Conservation (phyloP, 129 eudicot genomes). For the Artemisia tridentata region DNA sequence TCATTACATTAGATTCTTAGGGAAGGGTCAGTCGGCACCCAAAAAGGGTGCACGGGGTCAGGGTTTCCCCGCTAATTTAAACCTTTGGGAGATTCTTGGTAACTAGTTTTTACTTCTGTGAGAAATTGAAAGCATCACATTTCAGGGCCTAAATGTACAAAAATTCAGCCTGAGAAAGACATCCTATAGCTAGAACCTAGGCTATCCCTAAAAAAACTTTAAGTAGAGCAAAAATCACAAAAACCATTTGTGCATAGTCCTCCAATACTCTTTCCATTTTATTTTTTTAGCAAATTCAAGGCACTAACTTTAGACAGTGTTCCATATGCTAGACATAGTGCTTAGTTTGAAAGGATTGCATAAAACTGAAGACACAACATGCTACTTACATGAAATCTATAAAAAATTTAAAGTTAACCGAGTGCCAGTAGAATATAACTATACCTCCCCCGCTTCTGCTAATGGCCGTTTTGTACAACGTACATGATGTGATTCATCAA, state of each 20-base stretch:
- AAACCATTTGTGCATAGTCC: no score
- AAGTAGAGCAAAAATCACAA: no score
- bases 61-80: no score
- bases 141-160: no score
- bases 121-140: background rate
- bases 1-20: background rate
- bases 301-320: background rate
- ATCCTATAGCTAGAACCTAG: no score
- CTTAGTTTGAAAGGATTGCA: background rate
- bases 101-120: background rate
- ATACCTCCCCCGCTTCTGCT: constrained; percentile 82
- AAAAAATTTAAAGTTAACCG: background rate
- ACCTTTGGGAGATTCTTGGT: no score
- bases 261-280: background rate
- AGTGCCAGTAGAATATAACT: constrained; percentile 13
- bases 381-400: constrained; percentile 8
- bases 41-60: no score
- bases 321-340: background rate
- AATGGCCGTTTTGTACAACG: constrained; percentile 66
- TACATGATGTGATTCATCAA: constrained; percentile 96
- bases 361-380: constrained; percentile 12
- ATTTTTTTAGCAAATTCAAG: background rate
- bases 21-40: no score
- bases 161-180: no score
- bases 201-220: no score